Base-by-base conservation (phyloP, 2,329 filamentous ascomycete species). In the Mollisiaceae sp. region DNA sequence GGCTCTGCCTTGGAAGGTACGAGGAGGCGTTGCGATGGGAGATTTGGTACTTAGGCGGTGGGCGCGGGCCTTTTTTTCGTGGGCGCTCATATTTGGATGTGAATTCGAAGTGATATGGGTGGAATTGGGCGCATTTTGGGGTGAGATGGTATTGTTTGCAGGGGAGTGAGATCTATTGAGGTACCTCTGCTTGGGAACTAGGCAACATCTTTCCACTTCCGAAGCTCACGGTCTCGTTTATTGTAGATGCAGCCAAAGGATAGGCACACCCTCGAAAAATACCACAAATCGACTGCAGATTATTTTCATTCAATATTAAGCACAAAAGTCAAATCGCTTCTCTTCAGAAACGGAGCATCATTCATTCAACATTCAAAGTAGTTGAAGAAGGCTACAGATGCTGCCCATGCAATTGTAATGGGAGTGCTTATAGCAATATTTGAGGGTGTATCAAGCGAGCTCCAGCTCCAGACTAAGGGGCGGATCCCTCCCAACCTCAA, bases 21-120 rank as follows among this genome's bases (percentile, higher is more conserved):
- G 71, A 9, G 68, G 67, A n/a, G 72, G 72, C 20, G 66, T 63
- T 18, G 70, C 70, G 59, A 74, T 74, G n/a, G 66, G 67, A 38
- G 64, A 66, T 67, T 70, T 69, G 39, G 59, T 43, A 22, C 63
- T 20, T 22, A 55, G n/a, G 24, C 64, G 63, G 55, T 63, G 52
- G 20, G 60, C 36, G 59, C 65, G 65, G 41, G 65, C 43, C 63
- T 70, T 70, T 62, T 70, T 70, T 54, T 70, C 68, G 54, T 67
- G 68, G 50, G 56, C 32, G 52, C 66, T 69, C 67, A 69, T 69
- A 58, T 54, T 67, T 59, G 27, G 15, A 27, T 54, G 11, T 4
- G 14, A n/a, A 8, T 14, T 58, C n/a, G 55, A 12, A 45, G 36
- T n/a, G 32, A 41, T 1, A 18, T 27, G 11, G 4, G 32, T 24